Base-by-base conservation (phyloP, 2,329 filamentous ascomycete genomes). In the Diaporthe aspalathi region DNA sequence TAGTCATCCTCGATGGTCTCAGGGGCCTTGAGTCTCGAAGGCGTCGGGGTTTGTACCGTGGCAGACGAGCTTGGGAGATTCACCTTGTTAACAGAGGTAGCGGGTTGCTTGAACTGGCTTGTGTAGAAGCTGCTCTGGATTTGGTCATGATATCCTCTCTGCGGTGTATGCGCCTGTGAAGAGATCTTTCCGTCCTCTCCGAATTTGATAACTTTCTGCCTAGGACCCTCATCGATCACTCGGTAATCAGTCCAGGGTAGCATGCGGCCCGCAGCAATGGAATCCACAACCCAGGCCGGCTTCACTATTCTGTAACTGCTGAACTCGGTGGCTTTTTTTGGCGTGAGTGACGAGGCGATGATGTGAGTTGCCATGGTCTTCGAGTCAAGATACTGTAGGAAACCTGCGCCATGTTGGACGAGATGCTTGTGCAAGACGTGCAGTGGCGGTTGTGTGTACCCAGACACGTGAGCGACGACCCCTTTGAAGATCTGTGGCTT, bases 301-400 rank as follows among this genome's bases (percentile, higher is more conserved):
- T 96, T 97, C 65, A 98, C 96, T 47, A 99, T 93, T 56, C 95
- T 90, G 80, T 98, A 98, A 74, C 89, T 90, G 68, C 86, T 88
- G 78, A 97, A 98, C 74, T 99, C 96, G 68, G 95, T 89, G 35
- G 90, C 90, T 81, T 99, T 99, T 83, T 98, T 98, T 0, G 94
- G 95, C 0, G 96, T 96, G 27, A 99, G 84, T 67, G 90, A 92
- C 67, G 94, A 95, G 4, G 95, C 95, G 76, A 99, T 94, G 75
- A 99, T 97, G 79, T 99, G 95, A 0, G 97, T 99, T 0, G 94
- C 95, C 79, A 93, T 92, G 0, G 95, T 98, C 84, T 99, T 99
- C 47, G 91, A 93, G 80, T 98, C 95, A 14, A 99, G 85, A 77
- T 98, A 98, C 80, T 99, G 96, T 73, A 98, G 87, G 76, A 97